Evolutionary conservation across 768 basidiomycete genomes (phyloP), one percentile per base, ranked within the genome.

Genomic region (Lentinus brumalis): DNA sequence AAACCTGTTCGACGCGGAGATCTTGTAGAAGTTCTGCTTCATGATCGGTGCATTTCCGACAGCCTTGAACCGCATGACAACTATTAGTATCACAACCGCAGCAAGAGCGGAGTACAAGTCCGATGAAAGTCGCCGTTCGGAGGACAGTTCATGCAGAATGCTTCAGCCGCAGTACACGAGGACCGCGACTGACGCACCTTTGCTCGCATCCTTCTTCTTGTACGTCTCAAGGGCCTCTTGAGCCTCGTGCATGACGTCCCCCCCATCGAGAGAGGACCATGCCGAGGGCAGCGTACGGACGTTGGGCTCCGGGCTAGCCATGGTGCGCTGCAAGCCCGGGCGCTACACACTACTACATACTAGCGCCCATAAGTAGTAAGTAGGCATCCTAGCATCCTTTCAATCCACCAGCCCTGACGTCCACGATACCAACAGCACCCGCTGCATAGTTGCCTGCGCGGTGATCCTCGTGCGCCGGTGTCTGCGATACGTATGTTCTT

Each of bases 1-100:
- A 69, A 98, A 99, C 56, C 91, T 83, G 73, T 97, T 95, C 42
- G 90, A 88, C 12, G 95, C 91, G 0, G 95, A 94, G 70, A 98
- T 96, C 81, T 96, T 96, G 86, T 94, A 98, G 68, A 96, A 92
- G 78, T 96, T 98, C 77, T 96, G 93, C 77, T 91, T 96, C 96
- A 99, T 97, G 69, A 99, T 95, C 0, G 96, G 96, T 1, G 96
- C 96, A 68, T 96, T 96, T 49, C 96, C 96, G 10, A 97, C 92
- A 2, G 96, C 95, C 73, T 96, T 96, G 85, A 99, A 99, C 46
- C 95, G 88, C 10, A 99, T 93, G 63, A 98, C 88, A 53, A 98
- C 96, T 98, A 72, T n/a, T 10, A 21, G 1, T 31, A 29, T 39
- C 32, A 41, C 5, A 6, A 12, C 21, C 21, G 21, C 1, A 5